A percentile compares a stretch with the other conserved stretches of the same genome.
These are phyloP conservation scores for Melanogaster broomeanus DNA, from an alignment of 768 basidiomycete species.

Conservation along the genomic window DNA sequence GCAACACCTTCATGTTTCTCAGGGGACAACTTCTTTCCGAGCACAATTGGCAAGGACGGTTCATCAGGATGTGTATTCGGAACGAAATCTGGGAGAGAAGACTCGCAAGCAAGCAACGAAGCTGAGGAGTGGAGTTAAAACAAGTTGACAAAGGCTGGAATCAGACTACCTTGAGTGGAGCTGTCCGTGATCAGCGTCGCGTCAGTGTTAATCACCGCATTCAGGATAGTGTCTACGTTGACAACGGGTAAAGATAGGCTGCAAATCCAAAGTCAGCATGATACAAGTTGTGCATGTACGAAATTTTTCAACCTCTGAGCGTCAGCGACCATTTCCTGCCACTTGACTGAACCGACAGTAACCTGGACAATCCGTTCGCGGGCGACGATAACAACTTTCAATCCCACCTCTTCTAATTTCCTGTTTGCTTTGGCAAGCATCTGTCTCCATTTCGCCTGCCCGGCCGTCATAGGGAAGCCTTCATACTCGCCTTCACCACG, in stretches of 20 bases:
- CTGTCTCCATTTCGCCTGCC: conserved; percentile 51
- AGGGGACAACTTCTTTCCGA: conserved; percentile 7
- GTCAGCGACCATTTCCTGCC: conserved; percentile 53
- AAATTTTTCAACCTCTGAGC: conserved; percentile 46
- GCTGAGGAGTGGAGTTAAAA: neutral
- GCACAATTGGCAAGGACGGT: conserved; percentile 38
- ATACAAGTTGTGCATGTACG: neutral
- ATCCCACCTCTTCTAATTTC: conserved; percentile 44
- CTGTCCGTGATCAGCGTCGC: conserved; percentile 30
- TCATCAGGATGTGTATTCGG: conserved; percentile 57
- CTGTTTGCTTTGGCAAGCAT: conserved; percentile 52
- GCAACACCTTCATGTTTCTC: conserved; percentile 13
- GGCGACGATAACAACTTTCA: conserved; percentile 53
- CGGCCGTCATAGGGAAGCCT: conserved; percentile 53
- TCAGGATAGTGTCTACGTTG: conserved; percentile 47
- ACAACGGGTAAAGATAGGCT: conserved; percentile 48
- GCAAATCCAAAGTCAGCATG: conserved; percentile 8
- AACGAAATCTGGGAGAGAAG: conserved; percentile 49
- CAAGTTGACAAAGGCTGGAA: neutral
- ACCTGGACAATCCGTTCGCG: conserved; percentile 47
- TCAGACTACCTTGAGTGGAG: conserved; percentile 21
- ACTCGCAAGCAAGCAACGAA: conserved; percentile 20
- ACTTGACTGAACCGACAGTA: conserved; percentile 54
- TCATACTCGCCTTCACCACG: conserved; percentile 65
- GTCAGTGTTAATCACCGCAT: conserved; percentile 47